Conservation (phyloP, 257 asterid species). For the Solanum paucissectum region DNA sequence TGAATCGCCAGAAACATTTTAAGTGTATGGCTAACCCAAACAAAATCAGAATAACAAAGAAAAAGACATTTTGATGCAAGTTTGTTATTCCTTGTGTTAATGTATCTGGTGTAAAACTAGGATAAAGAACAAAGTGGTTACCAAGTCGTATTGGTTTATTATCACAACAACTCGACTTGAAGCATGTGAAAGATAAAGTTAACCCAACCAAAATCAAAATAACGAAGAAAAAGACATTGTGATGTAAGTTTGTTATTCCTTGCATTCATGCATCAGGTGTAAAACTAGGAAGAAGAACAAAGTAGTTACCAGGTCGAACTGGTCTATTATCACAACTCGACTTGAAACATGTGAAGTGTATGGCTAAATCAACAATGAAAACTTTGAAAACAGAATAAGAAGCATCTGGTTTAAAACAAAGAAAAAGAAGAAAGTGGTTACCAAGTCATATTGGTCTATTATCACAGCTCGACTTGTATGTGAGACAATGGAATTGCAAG, state of each 20-base stretch:
- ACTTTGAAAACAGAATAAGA: background rate
- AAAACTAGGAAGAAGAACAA: background rate
- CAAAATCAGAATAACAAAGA: background rate
- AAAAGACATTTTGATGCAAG: background rate
- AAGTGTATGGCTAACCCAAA: background rate
- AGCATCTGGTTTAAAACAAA: background rate
- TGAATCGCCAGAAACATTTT: background rate
- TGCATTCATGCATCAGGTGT: background rate
- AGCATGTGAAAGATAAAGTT: background rate
- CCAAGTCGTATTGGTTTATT: background rate
- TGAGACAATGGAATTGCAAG: no score
- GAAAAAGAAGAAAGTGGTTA: background rate
- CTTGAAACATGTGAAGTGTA: background rate
- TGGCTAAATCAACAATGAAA: background rate
- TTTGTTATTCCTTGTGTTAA: background rate
- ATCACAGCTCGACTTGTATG: background rate
- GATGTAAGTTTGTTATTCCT: background rate
- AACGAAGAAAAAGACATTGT: background rate
- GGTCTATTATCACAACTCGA: background rate
- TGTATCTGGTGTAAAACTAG: background rate
- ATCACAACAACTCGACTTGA: background rate
- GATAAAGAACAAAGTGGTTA: background rate
- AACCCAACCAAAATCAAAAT: background rate
- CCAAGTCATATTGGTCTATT: background rate
- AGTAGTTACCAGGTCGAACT: background rate